These are phyloP conservation scores for Dactylonectria macrodidyma DNA, from an alignment of 2,329 filamentous ascomycete genomes.

Conservation along the genomic window DNA sequence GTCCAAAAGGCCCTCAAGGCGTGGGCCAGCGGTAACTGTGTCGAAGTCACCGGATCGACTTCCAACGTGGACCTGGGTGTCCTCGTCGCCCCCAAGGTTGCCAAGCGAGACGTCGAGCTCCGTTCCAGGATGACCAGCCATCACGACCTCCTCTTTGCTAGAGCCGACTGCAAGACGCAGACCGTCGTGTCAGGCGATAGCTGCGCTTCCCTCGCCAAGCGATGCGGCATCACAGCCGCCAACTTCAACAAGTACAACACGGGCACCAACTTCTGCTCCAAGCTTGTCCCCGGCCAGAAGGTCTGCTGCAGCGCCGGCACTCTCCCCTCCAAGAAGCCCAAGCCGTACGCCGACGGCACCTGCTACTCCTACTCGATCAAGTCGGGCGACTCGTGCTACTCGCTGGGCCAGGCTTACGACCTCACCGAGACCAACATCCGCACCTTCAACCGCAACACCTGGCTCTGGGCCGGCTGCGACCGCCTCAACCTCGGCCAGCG, in stretches of 20 bases:
- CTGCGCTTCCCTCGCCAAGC: constrained; percentile 54
- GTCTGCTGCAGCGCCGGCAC: constrained; percentile 57
- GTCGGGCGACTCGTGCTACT: constrained; percentile 51
- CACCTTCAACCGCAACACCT: constrained; percentile 55
- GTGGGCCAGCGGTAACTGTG: constrained; percentile 43
- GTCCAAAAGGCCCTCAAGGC: constrained; percentile 38
- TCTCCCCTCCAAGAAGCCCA: constrained; percentile 52
- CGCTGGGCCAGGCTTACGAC: constrained; percentile 49
- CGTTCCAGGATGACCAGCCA: constrained; percentile 37
- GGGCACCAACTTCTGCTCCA: constrained; percentile 50
- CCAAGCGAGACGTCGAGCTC: constrained; percentile 36
- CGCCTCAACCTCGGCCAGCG: constrained; percentile 43
- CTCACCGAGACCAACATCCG: constrained; percentile 57
- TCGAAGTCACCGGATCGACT: constrained; percentile 26
- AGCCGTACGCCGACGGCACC: constrained; percentile 53
- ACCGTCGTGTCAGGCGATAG: constrained; percentile 54
- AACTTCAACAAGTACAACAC: constrained; percentile 59
- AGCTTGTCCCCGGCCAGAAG: constrained; percentile 50
- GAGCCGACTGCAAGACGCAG: constrained; percentile 42
- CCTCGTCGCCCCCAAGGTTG: constrained; percentile 30
- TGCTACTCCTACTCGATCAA: constrained; percentile 53
- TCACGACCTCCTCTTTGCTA: constrained; percentile 33
- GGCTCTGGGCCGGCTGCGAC: constrained; percentile 55
- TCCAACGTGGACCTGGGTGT: constrained; percentile 35
- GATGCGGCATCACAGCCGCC: constrained; percentile 55